Evolutionary conservation across 2,329 filamentous ascomycete species (phyloP), one percentile per base, ranked within the genome.

Genomic region (Rhinocladiella similis): DNA sequence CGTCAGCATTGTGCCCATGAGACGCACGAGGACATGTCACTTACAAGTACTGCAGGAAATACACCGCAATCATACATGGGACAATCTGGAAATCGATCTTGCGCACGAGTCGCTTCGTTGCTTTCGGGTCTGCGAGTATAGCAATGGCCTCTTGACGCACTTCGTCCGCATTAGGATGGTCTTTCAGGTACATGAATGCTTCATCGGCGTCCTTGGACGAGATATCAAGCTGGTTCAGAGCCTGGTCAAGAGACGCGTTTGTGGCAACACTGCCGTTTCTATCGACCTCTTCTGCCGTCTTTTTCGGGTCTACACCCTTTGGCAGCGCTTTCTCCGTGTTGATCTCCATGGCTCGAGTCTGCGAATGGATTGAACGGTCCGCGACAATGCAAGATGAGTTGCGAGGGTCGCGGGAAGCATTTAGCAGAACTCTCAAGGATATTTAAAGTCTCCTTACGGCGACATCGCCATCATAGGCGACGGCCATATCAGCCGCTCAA

Each of bases 41-140:
- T 46, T 13, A 46, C 36, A 71, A 53, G 35, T 68, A 71, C 48
- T 71, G 68, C 41, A 71, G 56, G 3, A 68, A 59, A 41, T 71
- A 71, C 46, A 66, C 68, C 16, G 64, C 65, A 25, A 71, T 66
- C 68, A 71, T 69, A 29, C 63, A 67, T 0, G 69, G 69, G n/a
- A 71, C 57, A 42, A 71, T 59, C 5, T 61, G 66, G 14, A 55
- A 63, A 57, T 71, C 69, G 18, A 71, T 67, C 50, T 71, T 71
- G 5, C 67, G 65, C 12, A 67, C 60, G 3, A 70, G 57, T 1
- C 60, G 61, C n/a, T 51, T 63, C 25, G 43, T 47, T 36, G 50
- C 45, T 4, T 43, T 42, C 16, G 52, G 47, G 38, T 62, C 54
- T 14, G 54, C 46, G 13, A 63, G 51, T 38, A 63, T 62, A 19